phyloP scores from a whole-genome alignment of 495 filamentous ascomycete genomes.

The Penicillium arizonense region DNA sequence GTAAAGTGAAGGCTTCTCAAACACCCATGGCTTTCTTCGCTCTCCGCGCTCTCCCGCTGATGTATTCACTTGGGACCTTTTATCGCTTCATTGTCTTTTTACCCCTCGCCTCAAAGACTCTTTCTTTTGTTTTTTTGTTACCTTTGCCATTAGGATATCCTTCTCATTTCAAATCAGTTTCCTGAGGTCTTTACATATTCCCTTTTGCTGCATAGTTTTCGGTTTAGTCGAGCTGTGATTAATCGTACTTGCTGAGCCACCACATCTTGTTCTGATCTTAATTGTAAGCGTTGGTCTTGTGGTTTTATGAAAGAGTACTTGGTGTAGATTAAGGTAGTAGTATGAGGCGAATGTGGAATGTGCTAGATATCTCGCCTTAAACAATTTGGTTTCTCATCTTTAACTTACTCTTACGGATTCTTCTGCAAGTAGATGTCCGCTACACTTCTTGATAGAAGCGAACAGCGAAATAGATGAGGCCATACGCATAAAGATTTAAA shows the following conservation, averaged over 20 bases:
- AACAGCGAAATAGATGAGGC: too few relatives aligned
- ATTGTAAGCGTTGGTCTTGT: too few relatives aligned
- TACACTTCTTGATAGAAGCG: too few relatives aligned
- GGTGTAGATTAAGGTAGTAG: too few relatives aligned
- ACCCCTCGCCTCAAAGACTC: slow-evolving; percentile 1
- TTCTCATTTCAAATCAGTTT: slow-evolving; percentile 22
- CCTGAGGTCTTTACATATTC: slow-evolving; percentile 1
- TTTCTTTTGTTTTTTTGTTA: slow-evolving; percentile 21
- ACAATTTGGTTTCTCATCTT: too few relatives aligned
- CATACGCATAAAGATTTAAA: too few relatives aligned
- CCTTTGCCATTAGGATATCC: slow-evolving; percentile 28
- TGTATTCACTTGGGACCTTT: not conserved
- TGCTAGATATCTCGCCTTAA: too few relatives aligned
- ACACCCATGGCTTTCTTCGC: not conserved
- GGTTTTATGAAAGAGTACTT: too few relatives aligned
- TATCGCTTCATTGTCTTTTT: slow-evolving; percentile 4
- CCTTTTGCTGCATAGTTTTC: not conserved
- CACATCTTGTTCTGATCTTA: too few relatives aligned
- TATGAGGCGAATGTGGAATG: too few relatives aligned
- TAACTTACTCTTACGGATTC: too few relatives aligned
- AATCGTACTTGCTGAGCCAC: not conserved
- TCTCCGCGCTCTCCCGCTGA: not conserved
- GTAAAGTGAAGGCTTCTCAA: not conserved
- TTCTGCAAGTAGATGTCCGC: too few relatives aligned
- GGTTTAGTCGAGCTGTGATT: not conserved